A percentile compares a stretch with the other conserved stretches of the same genome.
These are phyloP conservation scores for Hemisphaericaspora xylofermentans DNA, from an alignment of 1,139 yeast genomes.

Conservation along the genomic window DNA sequence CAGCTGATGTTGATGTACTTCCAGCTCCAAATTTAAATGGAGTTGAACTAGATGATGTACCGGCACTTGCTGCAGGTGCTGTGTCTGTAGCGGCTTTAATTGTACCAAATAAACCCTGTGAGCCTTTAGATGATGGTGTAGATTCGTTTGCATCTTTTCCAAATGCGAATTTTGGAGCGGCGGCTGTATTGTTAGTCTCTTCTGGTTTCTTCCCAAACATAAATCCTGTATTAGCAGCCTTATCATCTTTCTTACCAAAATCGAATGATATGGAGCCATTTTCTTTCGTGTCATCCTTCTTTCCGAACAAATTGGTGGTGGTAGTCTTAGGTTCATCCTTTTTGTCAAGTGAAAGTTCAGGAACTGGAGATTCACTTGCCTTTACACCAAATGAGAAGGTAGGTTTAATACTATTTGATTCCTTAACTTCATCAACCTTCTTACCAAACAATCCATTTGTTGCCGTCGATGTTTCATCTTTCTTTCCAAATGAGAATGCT, in stretches of 20 bases:
- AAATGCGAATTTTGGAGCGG: background rate
- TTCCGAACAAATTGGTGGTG: background rate
- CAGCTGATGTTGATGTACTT: background rate
- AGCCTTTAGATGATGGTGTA: slow-evolving; percentile 5
- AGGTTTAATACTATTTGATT: slow-evolving; percentile 2
- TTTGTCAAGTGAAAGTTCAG: background rate
- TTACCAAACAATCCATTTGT: background rate
- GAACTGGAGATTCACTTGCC: background rate
- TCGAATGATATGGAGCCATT: background rate
- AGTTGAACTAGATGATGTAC: slow-evolving; percentile 3
- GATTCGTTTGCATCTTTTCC: slow-evolving; percentile 1
- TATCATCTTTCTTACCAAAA: background rate
- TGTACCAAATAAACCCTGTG: background rate
- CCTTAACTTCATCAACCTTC: background rate
- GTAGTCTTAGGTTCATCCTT: background rate
- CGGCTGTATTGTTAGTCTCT: slow-evolving; percentile 2
- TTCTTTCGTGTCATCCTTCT: background rate
- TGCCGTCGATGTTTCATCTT: slow-evolving; percentile 5
- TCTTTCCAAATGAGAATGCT: slow-evolving; percentile 6
- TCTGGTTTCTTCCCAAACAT: slow-evolving; percentile 12
- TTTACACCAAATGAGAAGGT: slow-evolving; percentile 6
- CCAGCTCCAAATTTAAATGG: slow-evolving; percentile 7
- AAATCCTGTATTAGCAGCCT: slow-evolving; percentile 11
- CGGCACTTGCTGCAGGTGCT: slow-evolving; percentile 3
- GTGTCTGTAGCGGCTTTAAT: slow-evolving; percentile 1